Percentiles rank a stretch among this genome's conserved stretches.
Conservation (phyloP, 2,329 filamentous ascomycete genomes). For the Graphiopsis chlorocephala region DNA sequence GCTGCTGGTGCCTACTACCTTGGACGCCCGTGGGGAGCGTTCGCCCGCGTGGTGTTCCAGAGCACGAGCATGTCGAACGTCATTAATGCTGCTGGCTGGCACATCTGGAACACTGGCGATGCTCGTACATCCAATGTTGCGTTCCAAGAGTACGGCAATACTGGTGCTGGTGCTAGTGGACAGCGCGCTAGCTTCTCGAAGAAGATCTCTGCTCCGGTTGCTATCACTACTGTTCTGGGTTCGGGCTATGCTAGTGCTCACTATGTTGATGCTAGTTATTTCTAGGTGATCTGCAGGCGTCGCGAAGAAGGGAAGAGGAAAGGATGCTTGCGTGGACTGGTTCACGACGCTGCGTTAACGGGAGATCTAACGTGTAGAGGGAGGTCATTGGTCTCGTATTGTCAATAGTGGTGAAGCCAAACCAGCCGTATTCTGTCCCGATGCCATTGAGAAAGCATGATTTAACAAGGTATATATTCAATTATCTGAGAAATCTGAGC, state of each 20-base stretch:
- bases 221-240: slow-evolving; percentile 48
- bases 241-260: slow-evolving; percentile 35
- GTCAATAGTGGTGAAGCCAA: too few relatives aligned
- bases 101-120: slow-evolving; percentile 50
- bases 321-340: too few relatives aligned
- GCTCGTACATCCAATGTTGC: slow-evolving; percentile 51
- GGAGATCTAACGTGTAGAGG: too few relatives aligned
- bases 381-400: too few relatives aligned
- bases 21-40: slow-evolving; percentile 53
- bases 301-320: too few relatives aligned
- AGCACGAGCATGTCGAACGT: slow-evolving; percentile 52
- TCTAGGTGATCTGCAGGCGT: slow-evolving; percentile 6
- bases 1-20: slow-evolving; percentile 46
- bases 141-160: slow-evolving; percentile 61
- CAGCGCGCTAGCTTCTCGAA: slow-evolving; percentile 51
- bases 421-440: too few relatives aligned
- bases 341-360: too few relatives aligned
- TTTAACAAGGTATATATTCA: too few relatives aligned
- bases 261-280: slow-evolving; percentile 47
- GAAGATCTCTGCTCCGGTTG: slow-evolving; percentile 40
- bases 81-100: slow-evolving; percentile 61
- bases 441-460: too few relatives aligned
- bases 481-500: too few relatives aligned
- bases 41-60: slow-evolving; percentile 52
- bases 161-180: slow-evolving; percentile 52